A percentile compares a stretch with the other conserved stretches of the same genome.
Conservation (phyloP, 1,139 yeast species). For the Magnusiomyces fungicola region DNA sequence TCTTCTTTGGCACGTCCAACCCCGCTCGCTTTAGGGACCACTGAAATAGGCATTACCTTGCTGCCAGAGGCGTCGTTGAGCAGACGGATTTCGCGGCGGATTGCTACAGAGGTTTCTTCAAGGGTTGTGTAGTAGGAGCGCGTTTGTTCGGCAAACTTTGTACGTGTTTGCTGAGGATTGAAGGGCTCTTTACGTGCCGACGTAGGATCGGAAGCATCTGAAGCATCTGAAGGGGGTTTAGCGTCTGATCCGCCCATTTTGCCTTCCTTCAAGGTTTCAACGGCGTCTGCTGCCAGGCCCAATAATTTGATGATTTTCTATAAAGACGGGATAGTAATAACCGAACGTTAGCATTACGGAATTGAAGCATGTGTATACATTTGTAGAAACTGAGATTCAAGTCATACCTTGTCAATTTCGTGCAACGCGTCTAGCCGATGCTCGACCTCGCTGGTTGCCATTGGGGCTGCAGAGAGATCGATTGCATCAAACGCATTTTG, state of each 20-base stretch:
- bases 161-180: slow-evolving; percentile 21
- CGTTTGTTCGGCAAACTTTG: slow-evolving; percentile 29
- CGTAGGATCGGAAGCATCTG: too few species aligned
- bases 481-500: neutral
- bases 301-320: slow-evolving; percentile 34
- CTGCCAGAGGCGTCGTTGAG: slow-evolving; percentile 36
- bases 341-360: neutral
- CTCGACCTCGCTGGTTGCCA: slow-evolving; percentile 31
- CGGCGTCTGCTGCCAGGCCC: slow-evolving; percentile 36
- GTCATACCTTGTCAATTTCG: slow-evolving; percentile 31
- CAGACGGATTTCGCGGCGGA: slow-evolving; percentile 36
- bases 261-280: slow-evolving; percentile 34
- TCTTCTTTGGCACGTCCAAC: slow-evolving; percentile 31
- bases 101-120: slow-evolving; percentile 33
- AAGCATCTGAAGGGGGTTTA: too few species aligned
- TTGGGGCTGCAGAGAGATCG: slow-evolving; percentile 25
- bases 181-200: slow-evolving; percentile 19
- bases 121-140: slow-evolving; percentile 28
- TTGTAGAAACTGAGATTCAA: neutral
- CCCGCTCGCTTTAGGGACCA: slow-evolving; percentile 33
- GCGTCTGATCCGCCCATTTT: slow-evolving; percentile 26
- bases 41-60: slow-evolving; percentile 32
- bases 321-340: neutral
- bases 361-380: neutral
- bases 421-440: slow-evolving; percentile 35